Conservation (phyloP, 1,284 basidiomycete species). For the Trichosporon ovoides region DNA sequence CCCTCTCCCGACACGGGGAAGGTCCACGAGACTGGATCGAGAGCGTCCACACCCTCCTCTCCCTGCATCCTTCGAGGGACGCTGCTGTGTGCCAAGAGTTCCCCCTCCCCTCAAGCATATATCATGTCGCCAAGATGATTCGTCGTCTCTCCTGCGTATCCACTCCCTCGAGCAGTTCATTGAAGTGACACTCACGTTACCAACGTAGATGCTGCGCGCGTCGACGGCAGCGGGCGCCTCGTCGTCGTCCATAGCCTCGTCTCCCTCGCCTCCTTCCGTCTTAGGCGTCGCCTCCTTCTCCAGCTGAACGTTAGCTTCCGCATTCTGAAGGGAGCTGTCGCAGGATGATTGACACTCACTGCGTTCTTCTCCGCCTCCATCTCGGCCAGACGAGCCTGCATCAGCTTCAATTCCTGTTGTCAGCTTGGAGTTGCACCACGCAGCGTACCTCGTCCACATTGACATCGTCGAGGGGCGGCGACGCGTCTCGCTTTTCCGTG, state of each 20-base stretch:
- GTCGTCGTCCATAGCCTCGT: slow-evolving; percentile 58
- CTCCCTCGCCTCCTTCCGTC: slow-evolving; percentile 11
- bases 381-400: slow-evolving; percentile 85
- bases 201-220: slow-evolving; percentile 85
- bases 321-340: slow-evolving; percentile 41
- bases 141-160: too few species aligned
- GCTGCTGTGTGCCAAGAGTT: too few species aligned
- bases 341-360: slow-evolving; percentile 22
- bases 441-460: slow-evolving; percentile 42
- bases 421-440: neutral
- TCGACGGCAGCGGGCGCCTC: slow-evolving; percentile 65
- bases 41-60: too few species aligned
- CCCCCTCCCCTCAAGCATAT: too few species aligned
- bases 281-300: slow-evolving; percentile 1
- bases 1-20: too few species aligned
- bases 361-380: slow-evolving; percentile 82
- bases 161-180: neutral
- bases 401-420: slow-evolving; percentile 54
- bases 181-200: slow-evolving; percentile 66
- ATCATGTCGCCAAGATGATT: too few species aligned
- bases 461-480: slow-evolving; percentile 37
- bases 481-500: slow-evolving; percentile 33
- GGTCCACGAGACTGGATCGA: too few species aligned
- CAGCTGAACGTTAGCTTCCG: neutral
- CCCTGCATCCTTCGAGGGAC: too few species aligned